Conservation (phyloP, 208 protist genomes). For the Leishmania mexicana region DNA sequence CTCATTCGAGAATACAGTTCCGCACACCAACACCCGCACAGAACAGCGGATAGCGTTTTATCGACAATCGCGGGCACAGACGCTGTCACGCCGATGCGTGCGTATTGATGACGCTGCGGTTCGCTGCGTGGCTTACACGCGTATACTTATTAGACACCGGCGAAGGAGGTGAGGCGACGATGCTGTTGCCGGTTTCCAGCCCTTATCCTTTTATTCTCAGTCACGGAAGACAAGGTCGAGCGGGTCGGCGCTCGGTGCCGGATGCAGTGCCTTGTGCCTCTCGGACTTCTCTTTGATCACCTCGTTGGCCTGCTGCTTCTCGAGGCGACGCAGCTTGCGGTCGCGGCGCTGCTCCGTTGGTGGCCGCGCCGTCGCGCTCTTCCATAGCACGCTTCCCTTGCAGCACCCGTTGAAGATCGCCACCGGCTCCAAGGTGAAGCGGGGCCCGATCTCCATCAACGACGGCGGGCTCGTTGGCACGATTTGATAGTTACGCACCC, state of each 20-base stretch:
- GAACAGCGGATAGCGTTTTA: background rate
- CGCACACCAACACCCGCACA: background rate
- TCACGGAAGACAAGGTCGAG: conserved; percentile 76
- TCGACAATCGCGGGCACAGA: background rate
- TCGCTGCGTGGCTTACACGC: background rate
- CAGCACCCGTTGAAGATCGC: conserved; percentile 95
- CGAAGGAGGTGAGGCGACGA: background rate
- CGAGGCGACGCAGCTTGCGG: conserved; percentile 70
- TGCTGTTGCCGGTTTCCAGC: background rate
- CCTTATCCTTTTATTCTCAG: conserved; percentile 9
- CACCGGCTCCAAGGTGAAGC: conserved; percentile 95
- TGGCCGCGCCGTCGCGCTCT: conserved; percentile 72
- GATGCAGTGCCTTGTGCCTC: conserved; percentile 70
- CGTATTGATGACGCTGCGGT: background rate
- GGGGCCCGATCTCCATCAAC: conserved; percentile 97
- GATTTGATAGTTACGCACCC: conserved; percentile 99
- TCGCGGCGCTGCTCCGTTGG: conserved; percentile 84
- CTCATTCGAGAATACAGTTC: background rate
- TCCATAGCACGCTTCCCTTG: conserved; percentile 94
- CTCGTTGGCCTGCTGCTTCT: conserved; percentile 74
- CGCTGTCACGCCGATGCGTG: background rate
- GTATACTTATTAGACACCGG: conserved; percentile 3
- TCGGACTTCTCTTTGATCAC: conserved; percentile 64
- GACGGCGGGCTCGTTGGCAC: conserved; percentile 49
- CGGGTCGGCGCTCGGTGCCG: conserved; percentile 55